Percentiles rank a stretch among this genome's conserved stretches.
Conservation (phyloP, 2,329 filamentous ascomycete genomes). For the Ophiocordyceps camponoti-leonardi region DNA sequence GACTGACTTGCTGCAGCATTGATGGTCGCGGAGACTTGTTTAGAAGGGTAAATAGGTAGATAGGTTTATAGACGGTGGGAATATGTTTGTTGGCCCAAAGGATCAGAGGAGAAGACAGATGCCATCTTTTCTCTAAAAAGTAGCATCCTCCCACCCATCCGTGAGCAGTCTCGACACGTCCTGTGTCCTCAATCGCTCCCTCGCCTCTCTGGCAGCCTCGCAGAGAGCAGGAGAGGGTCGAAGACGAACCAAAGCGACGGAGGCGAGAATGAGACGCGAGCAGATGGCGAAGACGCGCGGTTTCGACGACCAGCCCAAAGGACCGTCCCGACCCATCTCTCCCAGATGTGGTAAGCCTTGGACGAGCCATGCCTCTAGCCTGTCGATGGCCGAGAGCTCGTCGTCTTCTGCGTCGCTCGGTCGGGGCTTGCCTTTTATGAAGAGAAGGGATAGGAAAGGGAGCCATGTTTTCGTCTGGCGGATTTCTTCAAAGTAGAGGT, state of each 20-base stretch:
- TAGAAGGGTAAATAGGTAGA: too few relatives aligned
- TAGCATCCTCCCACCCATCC: slow-evolving; percentile 3
- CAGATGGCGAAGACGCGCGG: slow-evolving; percentile 49
- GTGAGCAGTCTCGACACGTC: slow-evolving; percentile 13
- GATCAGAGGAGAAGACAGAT: too few relatives aligned
- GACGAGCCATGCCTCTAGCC: slow-evolving; percentile 28
- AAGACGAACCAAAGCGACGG: slow-evolving; percentile 14
- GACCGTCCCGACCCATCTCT: slow-evolving; percentile 33
- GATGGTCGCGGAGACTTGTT: too few relatives aligned
- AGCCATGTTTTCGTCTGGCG: slow-evolving; percentile 58
- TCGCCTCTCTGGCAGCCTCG: slow-evolving; percentile 2
- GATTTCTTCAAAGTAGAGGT: slow-evolving; percentile 77
- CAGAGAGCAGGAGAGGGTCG: slow-evolving; percentile 1
- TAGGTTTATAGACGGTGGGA: too few relatives aligned
- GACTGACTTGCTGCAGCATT: too few relatives aligned
- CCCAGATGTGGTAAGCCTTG: slow-evolving; percentile 29
- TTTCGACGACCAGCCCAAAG: slow-evolving; percentile 57
- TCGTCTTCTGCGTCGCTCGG: slow-evolving; percentile 5
- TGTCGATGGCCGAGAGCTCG: slow-evolving; percentile 7
- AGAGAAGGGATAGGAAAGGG: slow-evolving; percentile 19
- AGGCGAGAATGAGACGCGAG: slow-evolving; percentile 24
- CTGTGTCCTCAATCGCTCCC: slow-evolving; percentile 1
- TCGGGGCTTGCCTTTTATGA: too few relatives aligned
- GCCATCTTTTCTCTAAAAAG: neutral
- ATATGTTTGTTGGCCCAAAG: too few relatives aligned